Evolutionary conservation across 768 basidiomycete genomes (phyloP).

Genomic region (Trametes cubensis): DNA sequence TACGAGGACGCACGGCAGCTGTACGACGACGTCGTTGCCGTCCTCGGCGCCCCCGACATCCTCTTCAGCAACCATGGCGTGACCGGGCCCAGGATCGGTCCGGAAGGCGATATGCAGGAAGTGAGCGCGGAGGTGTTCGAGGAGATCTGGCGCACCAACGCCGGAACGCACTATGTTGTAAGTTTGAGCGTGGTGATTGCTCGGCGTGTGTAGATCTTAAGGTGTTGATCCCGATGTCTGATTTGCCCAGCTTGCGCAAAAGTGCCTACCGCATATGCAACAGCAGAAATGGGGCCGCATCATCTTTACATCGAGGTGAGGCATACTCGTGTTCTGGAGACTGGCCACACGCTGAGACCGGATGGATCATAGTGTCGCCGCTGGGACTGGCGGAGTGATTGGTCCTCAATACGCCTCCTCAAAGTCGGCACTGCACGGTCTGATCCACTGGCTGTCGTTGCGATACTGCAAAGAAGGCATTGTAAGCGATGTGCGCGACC

Average conservation of each 20-base stretch:
- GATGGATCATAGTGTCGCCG: constrained; percentile 44
- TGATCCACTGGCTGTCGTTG: constrained; percentile 56
- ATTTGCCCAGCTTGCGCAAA: constrained; percentile 47
- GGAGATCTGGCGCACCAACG: constrained; percentile 49
- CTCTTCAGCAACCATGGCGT: constrained; percentile 56
- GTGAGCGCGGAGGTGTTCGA: constrained; percentile 49
- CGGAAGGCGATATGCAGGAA: constrained; percentile 48
- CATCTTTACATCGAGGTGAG: constrained; percentile 55
- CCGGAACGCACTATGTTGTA: constrained; percentile 51
- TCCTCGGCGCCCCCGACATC: constrained; percentile 52
- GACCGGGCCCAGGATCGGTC: constrained; percentile 45
- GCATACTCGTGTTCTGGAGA: background rate
- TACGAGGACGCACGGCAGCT: constrained; percentile 50
- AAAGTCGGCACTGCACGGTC: constrained; percentile 56
- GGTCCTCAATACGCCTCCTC: constrained; percentile 62
- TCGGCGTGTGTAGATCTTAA: background rate
- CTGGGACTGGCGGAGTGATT: constrained; percentile 55
- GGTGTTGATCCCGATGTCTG: background rate
- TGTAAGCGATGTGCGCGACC: constrained; percentile 35
- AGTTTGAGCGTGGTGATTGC: constrained; percentile 13
- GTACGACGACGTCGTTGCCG: constrained; percentile 44
- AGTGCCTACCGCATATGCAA: constrained; percentile 55
- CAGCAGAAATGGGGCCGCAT: constrained; percentile 51
- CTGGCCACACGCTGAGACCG: background rate
- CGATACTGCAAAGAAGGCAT: constrained; percentile 54